These are phyloP conservation scores for Artomyces pyxidatus DNA, from an alignment of 768 basidiomycete genomes.

Conservation along the genomic window DNA sequence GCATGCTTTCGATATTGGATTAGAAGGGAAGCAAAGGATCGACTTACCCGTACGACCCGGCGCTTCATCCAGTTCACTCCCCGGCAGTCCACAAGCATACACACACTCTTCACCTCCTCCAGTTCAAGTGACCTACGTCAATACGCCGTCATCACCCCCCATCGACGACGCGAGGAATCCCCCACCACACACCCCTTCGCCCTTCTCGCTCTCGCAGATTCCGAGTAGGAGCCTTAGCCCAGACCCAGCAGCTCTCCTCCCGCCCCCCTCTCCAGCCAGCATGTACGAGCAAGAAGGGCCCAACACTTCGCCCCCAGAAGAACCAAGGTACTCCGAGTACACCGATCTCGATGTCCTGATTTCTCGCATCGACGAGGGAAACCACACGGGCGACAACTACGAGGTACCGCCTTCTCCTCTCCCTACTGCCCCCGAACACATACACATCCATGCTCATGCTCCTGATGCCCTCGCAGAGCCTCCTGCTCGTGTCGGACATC, in stretches of 20 bases:
- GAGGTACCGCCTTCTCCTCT: constrained; percentile 12
- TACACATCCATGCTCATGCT: background rate
- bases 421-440: constrained; percentile 1
- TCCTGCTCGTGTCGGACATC: constrained; percentile 1
- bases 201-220: background rate
- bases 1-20: background rate
- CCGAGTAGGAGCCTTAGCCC: background rate
- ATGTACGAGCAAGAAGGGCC: constrained; percentile 7
- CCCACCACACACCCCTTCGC: background rate
- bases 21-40: background rate
- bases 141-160: background rate
- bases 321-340: constrained; percentile 6
- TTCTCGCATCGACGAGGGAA: background rate
- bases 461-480: constrained; percentile 6
- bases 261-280: constrained; percentile 7
- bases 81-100: too few relatives aligned
- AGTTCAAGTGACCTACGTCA: background rate
- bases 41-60: background rate
- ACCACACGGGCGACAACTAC: background rate
- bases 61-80: too few relatives aligned
- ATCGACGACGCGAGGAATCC: background rate
- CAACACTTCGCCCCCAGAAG: background rate
- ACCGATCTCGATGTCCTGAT: constrained; percentile 8
- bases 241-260: background rate
- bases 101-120: background rate